These are phyloP conservation scores for Bretschneidera sinensis DNA, from an alignment of 345 rosid species.

Conservation along the genomic window DNA sequence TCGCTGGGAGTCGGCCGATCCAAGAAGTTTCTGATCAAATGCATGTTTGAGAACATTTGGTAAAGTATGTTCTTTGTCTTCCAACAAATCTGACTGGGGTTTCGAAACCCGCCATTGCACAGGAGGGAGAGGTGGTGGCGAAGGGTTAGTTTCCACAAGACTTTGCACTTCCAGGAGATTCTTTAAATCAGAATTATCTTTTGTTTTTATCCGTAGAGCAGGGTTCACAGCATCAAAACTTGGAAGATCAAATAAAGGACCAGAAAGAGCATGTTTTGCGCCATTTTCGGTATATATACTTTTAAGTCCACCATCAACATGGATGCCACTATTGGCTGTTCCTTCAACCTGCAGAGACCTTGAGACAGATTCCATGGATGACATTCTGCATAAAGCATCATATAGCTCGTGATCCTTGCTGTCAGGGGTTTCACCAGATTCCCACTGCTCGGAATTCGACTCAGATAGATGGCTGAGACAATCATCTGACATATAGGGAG, in stretches of 20 bases:
- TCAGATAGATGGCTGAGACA: constrained; percentile 50
- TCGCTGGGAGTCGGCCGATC: constrained; percentile 28
- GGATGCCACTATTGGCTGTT: constrained; percentile 13
- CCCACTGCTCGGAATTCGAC: constrained; percentile 89
- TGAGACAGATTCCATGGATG: constrained; percentile 36
- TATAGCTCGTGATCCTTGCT: constrained; percentile 37
- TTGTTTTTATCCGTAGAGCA: constrained; percentile 21
- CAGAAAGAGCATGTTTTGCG: constrained; percentile 32
- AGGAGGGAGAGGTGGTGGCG: constrained; percentile 79
- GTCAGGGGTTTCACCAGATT: constrained; percentile 46
- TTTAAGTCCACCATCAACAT: constrained; percentile 14
- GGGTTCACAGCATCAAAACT: constrained; percentile 44
- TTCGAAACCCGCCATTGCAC: constrained; percentile 58
- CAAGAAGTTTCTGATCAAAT: constrained; percentile 29
- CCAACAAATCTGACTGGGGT: constrained; percentile 26
- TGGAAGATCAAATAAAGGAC: constrained; percentile 46
- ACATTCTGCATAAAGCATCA: constrained; percentile 39
- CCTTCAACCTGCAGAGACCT: constrained; percentile 29
- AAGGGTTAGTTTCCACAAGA: constrained; percentile 33
- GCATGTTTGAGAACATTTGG: constrained; percentile 28
- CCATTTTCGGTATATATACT: constrained; percentile 24
- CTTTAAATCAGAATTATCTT: constrained; percentile 14
- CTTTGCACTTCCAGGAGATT: constrained; percentile 27
- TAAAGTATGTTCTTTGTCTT: constrained; percentile 29
- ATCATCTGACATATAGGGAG: constrained; percentile 70